Evolutionary conservation across 2,329 filamentous ascomycete genomes (phyloP).

Genomic region (Tolypocladium album): DNA sequence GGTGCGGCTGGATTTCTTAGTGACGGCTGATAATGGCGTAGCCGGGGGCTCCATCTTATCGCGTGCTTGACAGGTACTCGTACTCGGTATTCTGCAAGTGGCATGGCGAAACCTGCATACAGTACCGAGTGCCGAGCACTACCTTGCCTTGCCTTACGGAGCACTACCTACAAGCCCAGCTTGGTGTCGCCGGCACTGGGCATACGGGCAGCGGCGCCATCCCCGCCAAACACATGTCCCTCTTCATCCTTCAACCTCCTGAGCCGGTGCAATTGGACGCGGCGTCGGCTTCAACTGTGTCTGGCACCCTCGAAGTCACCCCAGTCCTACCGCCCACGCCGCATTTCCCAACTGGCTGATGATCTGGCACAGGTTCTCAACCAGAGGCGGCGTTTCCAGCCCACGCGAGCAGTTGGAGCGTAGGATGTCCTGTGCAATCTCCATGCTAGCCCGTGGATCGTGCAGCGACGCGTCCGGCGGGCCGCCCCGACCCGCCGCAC

Average conservation of each 20-base stretch:
- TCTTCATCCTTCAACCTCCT: neutral
- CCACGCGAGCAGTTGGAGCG: constrained; percentile 36
- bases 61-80: neutral
- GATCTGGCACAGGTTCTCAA: constrained; percentile 56
- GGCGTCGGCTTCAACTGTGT: neutral
- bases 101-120: neutral
- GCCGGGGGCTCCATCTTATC: neutral
- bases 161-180: no score
- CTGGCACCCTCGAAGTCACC: constrained; percentile 6
- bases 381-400: constrained; percentile 45
- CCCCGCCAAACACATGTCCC: neutral
- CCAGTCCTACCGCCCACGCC: constrained; percentile 26
- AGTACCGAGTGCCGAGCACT: no score
- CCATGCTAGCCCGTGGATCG: constrained; percentile 49
- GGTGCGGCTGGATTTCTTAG: neutral
- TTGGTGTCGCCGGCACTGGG: neutral
- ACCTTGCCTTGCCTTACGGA: no score
- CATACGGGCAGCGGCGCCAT: neutral
- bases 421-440: constrained; percentile 45
- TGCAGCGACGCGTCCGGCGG: constrained; percentile 32
- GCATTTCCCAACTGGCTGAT: constrained; percentile 49
- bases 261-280: neutral
- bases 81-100: neutral
- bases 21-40: neutral
- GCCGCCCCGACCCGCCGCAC: constrained; percentile 15